Conservation (phyloP, 495 filamentous ascomycete species). For the Amorphotheca resinae region DNA sequence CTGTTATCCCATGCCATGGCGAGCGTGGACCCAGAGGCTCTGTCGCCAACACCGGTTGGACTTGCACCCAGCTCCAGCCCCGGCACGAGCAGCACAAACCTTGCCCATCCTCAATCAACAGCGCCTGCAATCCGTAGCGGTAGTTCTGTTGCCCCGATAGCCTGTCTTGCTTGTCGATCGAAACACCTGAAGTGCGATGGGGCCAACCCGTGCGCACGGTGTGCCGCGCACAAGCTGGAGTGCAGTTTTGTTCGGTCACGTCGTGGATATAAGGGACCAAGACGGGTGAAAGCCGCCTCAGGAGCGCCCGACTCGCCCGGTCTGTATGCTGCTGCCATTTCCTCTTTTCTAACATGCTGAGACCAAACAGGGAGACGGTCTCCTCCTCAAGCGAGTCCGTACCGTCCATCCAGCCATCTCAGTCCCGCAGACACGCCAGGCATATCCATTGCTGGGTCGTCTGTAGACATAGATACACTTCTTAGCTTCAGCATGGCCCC, state of each 20-base stretch:
- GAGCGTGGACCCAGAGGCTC: no score
- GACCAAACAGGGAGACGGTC: no score
- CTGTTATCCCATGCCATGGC: no score
- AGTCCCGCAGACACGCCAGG: no score
- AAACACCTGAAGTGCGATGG: constrained; percentile 22
- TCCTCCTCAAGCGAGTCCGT: no score
- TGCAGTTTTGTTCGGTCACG: constrained; percentile 17
- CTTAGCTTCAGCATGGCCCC: constrained; percentile 9
- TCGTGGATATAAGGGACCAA: constrained; percentile 19
- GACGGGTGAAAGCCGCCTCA: background rate
- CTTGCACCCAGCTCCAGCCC: no score
- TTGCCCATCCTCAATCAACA: no score
- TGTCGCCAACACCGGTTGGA: no score
- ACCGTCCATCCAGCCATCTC: no score
- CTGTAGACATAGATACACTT: constrained; percentile 9
- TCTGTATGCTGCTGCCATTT: background rate
- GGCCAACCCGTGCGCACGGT: constrained; percentile 16
- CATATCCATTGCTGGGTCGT: constrained; percentile 2
- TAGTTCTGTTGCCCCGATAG: constrained; percentile 13
- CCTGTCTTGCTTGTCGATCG: constrained; percentile 17
- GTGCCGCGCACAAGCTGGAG: constrained; percentile 16
- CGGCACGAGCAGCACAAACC: no score
- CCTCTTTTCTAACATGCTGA: background rate
- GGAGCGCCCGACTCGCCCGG: background rate
- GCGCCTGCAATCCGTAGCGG: no score